These are phyloP conservation scores for Tieghemiomyces parasiticus DNA, from an alignment of 192 early-diverging fungal species.

Conservation along the genomic window DNA sequence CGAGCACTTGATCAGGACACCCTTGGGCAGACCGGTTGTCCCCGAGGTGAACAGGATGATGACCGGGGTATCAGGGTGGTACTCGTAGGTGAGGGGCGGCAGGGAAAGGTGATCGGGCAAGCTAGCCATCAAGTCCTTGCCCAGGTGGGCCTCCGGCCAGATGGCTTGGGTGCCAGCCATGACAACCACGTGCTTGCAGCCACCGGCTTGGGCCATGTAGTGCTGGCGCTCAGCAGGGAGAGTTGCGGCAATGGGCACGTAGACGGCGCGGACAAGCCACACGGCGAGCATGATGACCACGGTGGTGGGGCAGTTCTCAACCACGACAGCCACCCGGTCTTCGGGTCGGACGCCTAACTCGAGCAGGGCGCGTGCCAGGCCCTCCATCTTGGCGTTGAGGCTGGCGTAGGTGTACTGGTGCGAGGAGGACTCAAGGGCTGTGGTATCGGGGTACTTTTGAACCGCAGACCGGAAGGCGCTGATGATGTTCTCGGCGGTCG, in stretches of 20 bases:
- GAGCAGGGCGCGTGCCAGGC: neutral
- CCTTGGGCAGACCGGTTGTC: conserved; percentile 21
- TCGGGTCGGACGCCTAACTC: neutral
- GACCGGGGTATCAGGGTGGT: neutral
- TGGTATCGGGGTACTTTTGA: no score
- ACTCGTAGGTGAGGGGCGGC: neutral
- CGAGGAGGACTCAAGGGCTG: no score
- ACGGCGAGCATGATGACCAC: neutral
- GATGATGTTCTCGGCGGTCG: no score
- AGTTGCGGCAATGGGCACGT: neutral
- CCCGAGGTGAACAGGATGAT: conserved; percentile 16
- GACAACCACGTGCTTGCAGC: neutral
- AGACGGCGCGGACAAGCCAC: neutral
- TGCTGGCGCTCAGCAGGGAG: conserved; percentile 1
- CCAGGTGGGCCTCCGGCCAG: neutral
- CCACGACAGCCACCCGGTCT: neutral
- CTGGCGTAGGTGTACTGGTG: no score
- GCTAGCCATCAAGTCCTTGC: neutral
- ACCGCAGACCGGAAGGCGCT: no score
- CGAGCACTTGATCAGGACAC: conserved; percentile 12
- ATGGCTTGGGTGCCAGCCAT: neutral
- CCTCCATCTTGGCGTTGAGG: no score
- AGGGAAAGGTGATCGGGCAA: neutral
- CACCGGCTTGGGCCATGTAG: neutral
- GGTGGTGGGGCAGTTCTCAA: neutral